These are phyloP conservation scores for Leccinum pellstonianum DNA, from an alignment of 768 basidiomycete genomes.

Conservation along the genomic window DNA sequence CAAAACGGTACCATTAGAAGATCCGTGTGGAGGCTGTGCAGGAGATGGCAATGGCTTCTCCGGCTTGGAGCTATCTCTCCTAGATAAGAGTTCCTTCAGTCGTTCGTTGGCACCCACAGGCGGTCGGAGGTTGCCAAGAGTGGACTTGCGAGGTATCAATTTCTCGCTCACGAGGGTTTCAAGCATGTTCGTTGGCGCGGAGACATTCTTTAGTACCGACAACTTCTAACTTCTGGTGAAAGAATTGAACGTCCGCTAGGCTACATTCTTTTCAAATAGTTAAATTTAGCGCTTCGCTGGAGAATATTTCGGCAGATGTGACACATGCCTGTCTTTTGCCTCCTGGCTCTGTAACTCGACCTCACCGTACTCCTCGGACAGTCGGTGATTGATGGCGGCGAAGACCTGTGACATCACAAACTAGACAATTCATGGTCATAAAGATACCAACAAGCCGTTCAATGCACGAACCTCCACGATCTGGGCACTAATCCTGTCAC, in stretches of 20 bases:
- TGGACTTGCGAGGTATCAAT: slow-evolving; percentile 42
- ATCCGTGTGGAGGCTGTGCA: slow-evolving; percentile 19
- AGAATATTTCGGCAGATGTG: slow-evolving; percentile 2
- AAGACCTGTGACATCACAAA: slow-evolving; percentile 95
- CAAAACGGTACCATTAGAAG: slow-evolving; percentile 13
- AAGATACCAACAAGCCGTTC: slow-evolving; percentile 10
- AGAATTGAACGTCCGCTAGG: slow-evolving; percentile 70
- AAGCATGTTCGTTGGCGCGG: slow-evolving; percentile 71
- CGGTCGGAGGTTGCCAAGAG: slow-evolving; percentile 25
- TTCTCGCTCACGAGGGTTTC: slow-evolving; percentile 87
- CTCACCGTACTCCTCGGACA: slow-evolving; percentile 81
- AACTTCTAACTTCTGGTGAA: slow-evolving; percentile 81
- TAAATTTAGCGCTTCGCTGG: slow-evolving; percentile 12
- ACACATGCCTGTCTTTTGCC: slow-evolving; percentile 75
- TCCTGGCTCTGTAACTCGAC: slow-evolving; percentile 81
- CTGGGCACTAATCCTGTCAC: slow-evolving; percentile 85
- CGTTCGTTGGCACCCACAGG: slow-evolving; percentile 34
- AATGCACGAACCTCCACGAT: slow-evolving; percentile 70
- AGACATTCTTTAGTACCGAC: slow-evolving; percentile 69
- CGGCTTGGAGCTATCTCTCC: slow-evolving; percentile 24
- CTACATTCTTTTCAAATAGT: slow-evolving; percentile 50
- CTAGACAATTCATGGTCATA: slow-evolving; percentile 40
- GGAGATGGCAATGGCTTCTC: slow-evolving; percentile 32
- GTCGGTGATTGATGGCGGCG: slow-evolving; percentile 85
- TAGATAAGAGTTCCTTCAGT: slow-evolving; percentile 37